phyloP scores from a whole-genome alignment of 208 protist genomes.

The Leishmania mexicana region DNA sequence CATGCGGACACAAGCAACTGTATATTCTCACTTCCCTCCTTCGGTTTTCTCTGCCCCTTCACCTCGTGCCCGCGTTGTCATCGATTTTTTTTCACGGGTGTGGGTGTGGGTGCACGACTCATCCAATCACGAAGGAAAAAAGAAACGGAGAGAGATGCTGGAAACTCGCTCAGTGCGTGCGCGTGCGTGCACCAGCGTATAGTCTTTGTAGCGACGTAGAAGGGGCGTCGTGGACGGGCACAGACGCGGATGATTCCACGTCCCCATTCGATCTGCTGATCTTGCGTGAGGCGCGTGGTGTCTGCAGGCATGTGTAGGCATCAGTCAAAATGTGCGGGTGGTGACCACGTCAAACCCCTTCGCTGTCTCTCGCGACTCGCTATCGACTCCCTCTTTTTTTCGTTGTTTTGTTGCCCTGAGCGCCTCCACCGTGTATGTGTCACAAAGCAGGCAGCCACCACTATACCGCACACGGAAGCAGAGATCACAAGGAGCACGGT shows the following conservation, averaged over 20 bases:
- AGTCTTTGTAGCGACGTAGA: neutral
- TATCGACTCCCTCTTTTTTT: neutral
- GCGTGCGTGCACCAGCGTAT: neutral
- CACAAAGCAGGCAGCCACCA: neutral
- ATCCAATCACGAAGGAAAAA: neutral
- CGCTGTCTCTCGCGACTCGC: too few species aligned
- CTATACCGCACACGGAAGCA: neutral
- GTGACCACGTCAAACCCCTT: neutral
- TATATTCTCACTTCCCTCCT: neutral
- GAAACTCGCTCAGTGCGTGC: neutral
- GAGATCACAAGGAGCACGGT: neutral
- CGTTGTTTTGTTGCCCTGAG: neutral
- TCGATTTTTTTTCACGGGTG: neutral
- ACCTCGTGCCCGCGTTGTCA: neutral
- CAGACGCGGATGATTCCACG: neutral
- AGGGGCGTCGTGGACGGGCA: neutral
- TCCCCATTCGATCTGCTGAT: neutral
- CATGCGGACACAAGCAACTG: neutral
- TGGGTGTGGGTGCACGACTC: too few species aligned
- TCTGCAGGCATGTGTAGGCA: neutral
- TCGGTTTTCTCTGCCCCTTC: neutral
- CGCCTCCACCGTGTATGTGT: neutral
- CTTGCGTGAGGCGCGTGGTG: neutral
- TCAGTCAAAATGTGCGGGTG: neutral
- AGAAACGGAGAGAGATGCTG: neutral